phyloP scores from a whole-genome alignment of 2,329 filamentous ascomycete genomes.

The Pseudogymnoascus sp. region DNA sequence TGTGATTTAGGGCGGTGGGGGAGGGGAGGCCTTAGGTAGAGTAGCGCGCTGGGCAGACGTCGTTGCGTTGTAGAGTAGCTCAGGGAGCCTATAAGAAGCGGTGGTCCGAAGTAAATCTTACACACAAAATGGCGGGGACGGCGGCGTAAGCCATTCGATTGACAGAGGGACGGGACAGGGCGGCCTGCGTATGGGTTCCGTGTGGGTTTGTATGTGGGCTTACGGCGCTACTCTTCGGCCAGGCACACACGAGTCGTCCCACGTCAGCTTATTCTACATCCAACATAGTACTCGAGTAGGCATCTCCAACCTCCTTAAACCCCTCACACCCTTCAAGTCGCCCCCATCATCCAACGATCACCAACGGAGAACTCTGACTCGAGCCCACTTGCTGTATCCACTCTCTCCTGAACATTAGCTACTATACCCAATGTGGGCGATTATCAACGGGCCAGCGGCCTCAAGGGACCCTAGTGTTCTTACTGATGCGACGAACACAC shows the following conservation, averaged over 20 bases:
- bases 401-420: not conserved
- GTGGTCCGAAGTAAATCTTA: not conserved
- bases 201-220: not conserved
- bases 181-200: not conserved
- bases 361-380: not conserved
- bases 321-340: not conserved
- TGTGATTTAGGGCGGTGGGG: not conserved
- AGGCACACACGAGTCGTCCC: not conserved
- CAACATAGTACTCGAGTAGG: not conserved
- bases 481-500: not conserved
- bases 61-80: not conserved
- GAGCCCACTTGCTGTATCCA: not conserved
- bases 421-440: not conserved
- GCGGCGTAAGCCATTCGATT: not conserved
- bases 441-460: not conserved
- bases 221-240: not conserved
- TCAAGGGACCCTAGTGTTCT: not conserved
- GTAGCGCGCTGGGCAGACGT: not conserved
- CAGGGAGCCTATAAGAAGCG: not conserved
- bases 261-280: not conserved
- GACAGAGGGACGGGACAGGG: not conserved
- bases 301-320: not conserved
- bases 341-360: not conserved
- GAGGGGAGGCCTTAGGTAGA: not conserved
- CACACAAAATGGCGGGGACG: not conserved